Evolutionary conservation across 2,329 filamentous ascomycete genomes (phyloP).

Genomic region (Colletotrichum salicis): DNA sequence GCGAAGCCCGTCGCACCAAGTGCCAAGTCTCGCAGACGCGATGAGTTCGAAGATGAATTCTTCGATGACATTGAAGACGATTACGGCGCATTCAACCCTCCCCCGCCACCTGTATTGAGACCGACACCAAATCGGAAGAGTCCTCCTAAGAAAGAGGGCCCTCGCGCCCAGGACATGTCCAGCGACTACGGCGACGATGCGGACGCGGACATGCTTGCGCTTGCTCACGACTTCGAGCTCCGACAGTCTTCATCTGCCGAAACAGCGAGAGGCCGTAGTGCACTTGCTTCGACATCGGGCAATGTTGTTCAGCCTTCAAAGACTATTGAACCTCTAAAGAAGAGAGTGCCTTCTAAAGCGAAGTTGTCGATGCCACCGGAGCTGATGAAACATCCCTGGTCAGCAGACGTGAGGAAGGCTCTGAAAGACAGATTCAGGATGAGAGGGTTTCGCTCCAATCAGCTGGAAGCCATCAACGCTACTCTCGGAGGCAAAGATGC

Average conservation of each 20-base stretch:
- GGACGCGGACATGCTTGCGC: constrained; percentile 62
- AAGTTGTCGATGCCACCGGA: constrained; percentile 57
- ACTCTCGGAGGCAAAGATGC: constrained; percentile 88
- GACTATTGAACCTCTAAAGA: constrained; percentile 47
- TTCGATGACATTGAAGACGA: constrained; percentile 41
- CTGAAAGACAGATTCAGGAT: constrained; percentile 87
- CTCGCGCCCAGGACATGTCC: constrained; percentile 47
- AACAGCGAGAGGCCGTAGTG: constrained; percentile 44
- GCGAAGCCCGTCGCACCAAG: not conserved
- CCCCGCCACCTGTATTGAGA: constrained; percentile 8
- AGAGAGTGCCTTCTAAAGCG: constrained; percentile 41
- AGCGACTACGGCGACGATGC: constrained; percentile 61
- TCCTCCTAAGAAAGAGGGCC: constrained; percentile 17
- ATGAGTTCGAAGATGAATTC: constrained; percentile 48
- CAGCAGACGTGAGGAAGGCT: constrained; percentile 81
- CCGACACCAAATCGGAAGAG: constrained; percentile 13
- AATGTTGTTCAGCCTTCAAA: constrained; percentile 51
- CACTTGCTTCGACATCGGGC: constrained; percentile 61
- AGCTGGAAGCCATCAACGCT: constrained; percentile 95
- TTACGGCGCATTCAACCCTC: constrained; percentile 12
- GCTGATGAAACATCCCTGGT: constrained; percentile 81
- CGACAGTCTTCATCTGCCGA: constrained; percentile 48
- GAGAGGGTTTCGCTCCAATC: constrained; percentile 87
- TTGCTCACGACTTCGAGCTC: constrained; percentile 62
- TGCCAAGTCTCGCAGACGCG: not conserved